These are phyloP conservation scores for Arthroderma sp. DNA, from an alignment of 2,329 filamentous ascomycete species.

Conservation along the genomic window DNA sequence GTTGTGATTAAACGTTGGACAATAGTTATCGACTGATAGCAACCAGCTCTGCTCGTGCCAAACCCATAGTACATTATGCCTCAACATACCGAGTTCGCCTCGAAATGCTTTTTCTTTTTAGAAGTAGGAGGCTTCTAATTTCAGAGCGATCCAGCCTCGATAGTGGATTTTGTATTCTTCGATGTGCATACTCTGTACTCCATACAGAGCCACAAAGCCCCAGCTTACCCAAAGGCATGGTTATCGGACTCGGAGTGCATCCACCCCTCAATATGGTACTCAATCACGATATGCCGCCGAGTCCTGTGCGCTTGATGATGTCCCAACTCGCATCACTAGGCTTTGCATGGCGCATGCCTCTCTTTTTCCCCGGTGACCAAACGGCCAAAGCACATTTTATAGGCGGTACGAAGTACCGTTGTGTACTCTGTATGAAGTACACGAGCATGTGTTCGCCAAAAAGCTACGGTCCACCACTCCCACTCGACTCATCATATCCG, in stretches of 20 bases:
- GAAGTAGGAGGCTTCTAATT: not conserved
- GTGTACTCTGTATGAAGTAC: not conserved
- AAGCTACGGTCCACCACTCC: not conserved
- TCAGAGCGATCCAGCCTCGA: not conserved
- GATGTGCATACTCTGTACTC: not conserved
- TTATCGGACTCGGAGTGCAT: not conserved
- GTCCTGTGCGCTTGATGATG: not conserved
- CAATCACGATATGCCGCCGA: not conserved
- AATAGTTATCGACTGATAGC: too few relatives aligned
- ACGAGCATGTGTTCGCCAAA: not conserved
- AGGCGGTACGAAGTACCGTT: not conserved
- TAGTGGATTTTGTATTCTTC: not conserved
- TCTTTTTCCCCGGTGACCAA: not conserved
- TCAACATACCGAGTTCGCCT: not conserved
- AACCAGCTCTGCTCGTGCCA: not conserved
- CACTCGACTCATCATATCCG: not conserved
- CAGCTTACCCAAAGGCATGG: not conserved
- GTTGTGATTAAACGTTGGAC: not conserved
- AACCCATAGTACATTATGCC: not conserved
- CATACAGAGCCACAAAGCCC: not conserved
- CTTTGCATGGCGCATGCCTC: not conserved
- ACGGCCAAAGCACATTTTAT: constrained; percentile 1
- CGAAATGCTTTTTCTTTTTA: not conserved
- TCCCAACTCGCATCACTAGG: not conserved
- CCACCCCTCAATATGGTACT: not conserved